Evolutionary conservation across 2,329 filamentous ascomycete genomes (phyloP), one percentile per base, ranked within the genome.

Genomic region (Chrysoporthe puriensis): DNA sequence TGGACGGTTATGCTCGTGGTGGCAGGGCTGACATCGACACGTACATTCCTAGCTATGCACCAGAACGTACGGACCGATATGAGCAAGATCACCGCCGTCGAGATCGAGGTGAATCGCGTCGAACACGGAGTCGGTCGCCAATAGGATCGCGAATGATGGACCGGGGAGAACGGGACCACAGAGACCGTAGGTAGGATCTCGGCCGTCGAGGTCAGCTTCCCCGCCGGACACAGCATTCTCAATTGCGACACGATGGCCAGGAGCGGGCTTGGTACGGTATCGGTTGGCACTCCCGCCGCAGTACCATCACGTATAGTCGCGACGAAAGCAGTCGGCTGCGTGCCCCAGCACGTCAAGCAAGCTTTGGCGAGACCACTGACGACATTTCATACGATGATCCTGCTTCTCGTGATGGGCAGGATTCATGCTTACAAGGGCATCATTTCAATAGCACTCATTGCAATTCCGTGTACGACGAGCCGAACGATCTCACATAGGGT

Each of bases 31-130:
- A 79, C 62, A 75, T 82, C 7, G 83, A 85, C 72, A 84, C 83
- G 0, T 85, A 85, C 70, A 84, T 85, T 32, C 83, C 83, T 11
- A 80, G 78, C 56, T 85, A 85, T 63, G 76, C 79, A 26, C 72
- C 76, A 3, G 81, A 83, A 18, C 74, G 81, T 2, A 75, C 77
- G 43, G 76, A 78, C 0, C 72, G 78, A 43, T 79, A 81, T 26
- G 79, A 81, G 62, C 70, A 76, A 16, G 68, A 32, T 70, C 72
- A 32, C 8, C 50, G 66, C 44, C 68, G 66, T 3, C 68, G 68
- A n/a, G 68, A 70, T 18, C 62, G 68, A 21, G 62, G 65, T 7
- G 66, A 67, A 2, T 48, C 56, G 50, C 56, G 60, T 16, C 61
- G 65, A 44, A 67, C 65, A 11, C 68, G 68, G 14, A 70, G 68